Evolutionary conservation across 116 monocot species (phyloP).

Genomic region (Dioscorea cayenensis): DNA sequence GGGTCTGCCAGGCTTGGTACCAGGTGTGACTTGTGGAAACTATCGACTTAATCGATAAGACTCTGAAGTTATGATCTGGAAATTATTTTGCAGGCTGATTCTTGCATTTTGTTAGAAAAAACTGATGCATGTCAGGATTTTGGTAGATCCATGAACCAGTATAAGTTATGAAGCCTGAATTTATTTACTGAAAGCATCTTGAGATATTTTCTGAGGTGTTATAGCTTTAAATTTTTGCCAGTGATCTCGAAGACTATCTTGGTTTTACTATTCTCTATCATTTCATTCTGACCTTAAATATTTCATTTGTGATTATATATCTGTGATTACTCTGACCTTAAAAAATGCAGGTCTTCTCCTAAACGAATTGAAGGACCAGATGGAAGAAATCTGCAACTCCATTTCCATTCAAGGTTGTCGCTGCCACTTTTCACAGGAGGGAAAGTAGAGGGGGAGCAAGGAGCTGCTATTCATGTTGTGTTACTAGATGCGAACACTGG

Average conservation of each 20-base stretch:
- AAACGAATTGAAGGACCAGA: slow-evolving; percentile 75
- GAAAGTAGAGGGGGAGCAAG: slow-evolving; percentile 90
- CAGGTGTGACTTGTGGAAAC: slow-evolving; percentile 19
- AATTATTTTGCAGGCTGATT: neutral
- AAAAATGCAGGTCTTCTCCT: slow-evolving; percentile 63
- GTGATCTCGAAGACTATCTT: too few relatives aligned
- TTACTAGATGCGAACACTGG: slow-evolving; percentile 71
- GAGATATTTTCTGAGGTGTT: too few relatives aligned
- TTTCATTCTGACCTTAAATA: neutral
- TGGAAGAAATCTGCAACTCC: slow-evolving; percentile 78
- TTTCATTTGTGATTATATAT: neutral
- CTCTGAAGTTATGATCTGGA: neutral
- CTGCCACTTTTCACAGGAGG: slow-evolving; percentile 87
- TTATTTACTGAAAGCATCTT: too few relatives aligned
- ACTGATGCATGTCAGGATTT: too few relatives aligned
- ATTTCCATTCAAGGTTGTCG: slow-evolving; percentile 66
- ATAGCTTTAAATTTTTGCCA: too few relatives aligned
- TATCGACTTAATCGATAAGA: neutral
- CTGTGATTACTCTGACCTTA: neutral
- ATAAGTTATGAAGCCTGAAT: too few relatives aligned
- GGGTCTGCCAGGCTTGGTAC: slow-evolving; percentile 35
- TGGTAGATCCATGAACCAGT: too few relatives aligned
- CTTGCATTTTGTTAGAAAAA: too few relatives aligned
- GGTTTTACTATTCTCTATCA: neutral
- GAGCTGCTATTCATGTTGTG: slow-evolving; percentile 89